These are phyloP conservation scores for Penicillium sp. DNA, from an alignment of 2,329 filamentous ascomycete genomes.

Conservation along the genomic window DNA sequence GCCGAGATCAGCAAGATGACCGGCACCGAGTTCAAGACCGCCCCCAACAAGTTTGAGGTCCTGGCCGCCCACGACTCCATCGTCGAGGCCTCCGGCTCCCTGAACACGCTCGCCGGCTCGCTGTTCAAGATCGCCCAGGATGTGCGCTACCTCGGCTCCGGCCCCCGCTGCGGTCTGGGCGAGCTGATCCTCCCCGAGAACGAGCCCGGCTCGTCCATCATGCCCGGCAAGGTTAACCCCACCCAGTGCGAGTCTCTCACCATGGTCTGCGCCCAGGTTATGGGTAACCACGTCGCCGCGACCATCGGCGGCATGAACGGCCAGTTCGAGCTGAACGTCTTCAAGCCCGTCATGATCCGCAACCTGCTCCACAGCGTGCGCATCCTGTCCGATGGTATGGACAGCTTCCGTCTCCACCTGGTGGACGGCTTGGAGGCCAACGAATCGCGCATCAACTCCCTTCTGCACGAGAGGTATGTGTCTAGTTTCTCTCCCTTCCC, in stretches of 20 bases:
- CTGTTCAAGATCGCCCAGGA: slow-evolving; percentile 99
- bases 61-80: slow-evolving; percentile 94
- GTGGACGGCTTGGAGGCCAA: slow-evolving; percentile 86
- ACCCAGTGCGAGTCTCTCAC: slow-evolving; percentile 97
- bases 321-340: slow-evolving; percentile 98
- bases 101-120: slow-evolving; percentile 88
- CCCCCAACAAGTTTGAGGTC: slow-evolving; percentile 98
- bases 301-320: slow-evolving; percentile 96
- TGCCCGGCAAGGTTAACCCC: slow-evolving; percentile 99
- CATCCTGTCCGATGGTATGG: slow-evolving; percentile 88
- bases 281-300: slow-evolving; percentile 92
- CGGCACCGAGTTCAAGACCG: slow-evolving; percentile 88
- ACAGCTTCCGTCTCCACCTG: slow-evolving; percentile 90
- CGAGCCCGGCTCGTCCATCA: slow-evolving; percentile 95
- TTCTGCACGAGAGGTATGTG: slow-evolving; percentile 92
- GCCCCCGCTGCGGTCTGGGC: slow-evolving; percentile 90
- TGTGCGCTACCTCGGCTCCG: slow-evolving; percentile 93
- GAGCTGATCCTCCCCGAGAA: slow-evolving; percentile 95
- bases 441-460: slow-evolving; percentile 82
- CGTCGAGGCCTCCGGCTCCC: slow-evolving; percentile 86
- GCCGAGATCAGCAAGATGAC: slow-evolving; percentile 90
- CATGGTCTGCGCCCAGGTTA: slow-evolving; percentile 96
- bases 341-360: slow-evolving; percentile 94
- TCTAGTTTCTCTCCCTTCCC: neutral
- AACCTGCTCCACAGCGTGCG: slow-evolving; percentile 91